A percentile compares a stretch with the other conserved stretches of the same genome.
Conservation (phyloP, 352 stramenopile genomes). For the Pythium volutum region DNA sequence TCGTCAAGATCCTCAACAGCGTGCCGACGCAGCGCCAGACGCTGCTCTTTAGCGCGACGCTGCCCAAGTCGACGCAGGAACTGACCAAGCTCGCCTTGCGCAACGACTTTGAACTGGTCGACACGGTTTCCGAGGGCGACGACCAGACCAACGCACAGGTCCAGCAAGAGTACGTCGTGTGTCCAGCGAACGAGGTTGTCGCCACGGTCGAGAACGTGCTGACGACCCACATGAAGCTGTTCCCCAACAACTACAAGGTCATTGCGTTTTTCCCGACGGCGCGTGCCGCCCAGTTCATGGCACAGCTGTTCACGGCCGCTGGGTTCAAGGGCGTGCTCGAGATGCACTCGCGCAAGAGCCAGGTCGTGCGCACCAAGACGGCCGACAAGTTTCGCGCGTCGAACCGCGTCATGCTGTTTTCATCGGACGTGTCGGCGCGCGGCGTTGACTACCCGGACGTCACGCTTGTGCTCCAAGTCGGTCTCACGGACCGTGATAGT, state of each 20-base stretch:
- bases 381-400: slow-evolving; percentile 86
- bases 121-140: slow-evolving; percentile 90
- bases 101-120: slow-evolving; percentile 85
- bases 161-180: slow-evolving; percentile 83
- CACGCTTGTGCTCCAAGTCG: slow-evolving; percentile 83
- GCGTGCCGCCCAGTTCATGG: slow-evolving; percentile 84
- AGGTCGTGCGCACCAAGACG: slow-evolving; percentile 84
- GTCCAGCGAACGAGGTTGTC: slow-evolving; percentile 65
- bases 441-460: slow-evolving; percentile 97
- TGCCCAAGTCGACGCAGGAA: slow-evolving; percentile 81
- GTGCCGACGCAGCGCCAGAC: slow-evolving; percentile 84
- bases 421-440: slow-evolving; percentile 91
- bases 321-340: slow-evolving; percentile 84
- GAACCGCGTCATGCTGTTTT: slow-evolving; percentile 90
- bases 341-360: slow-evolving; percentile 96
- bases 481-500: slow-evolving; percentile 83
- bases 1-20: slow-evolving; percentile 85
- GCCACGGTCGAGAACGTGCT: slow-evolving; percentile 65
- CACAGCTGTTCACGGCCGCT: slow-evolving; percentile 83
- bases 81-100: slow-evolving; percentile 87
- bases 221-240: slow-evolving; percentile 51
- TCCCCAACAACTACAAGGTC: slow-evolving; percentile 88
- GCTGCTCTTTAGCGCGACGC: slow-evolving; percentile 95
- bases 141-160: slow-evolving; percentile 89
- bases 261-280: slow-evolving; percentile 95